Percentiles rank a stretch among this genome's conserved stretches.
Evolutionary conservation across 805 yeast genomes (phyloP).

Genomic region (Limtongia smithiae): DNA sequence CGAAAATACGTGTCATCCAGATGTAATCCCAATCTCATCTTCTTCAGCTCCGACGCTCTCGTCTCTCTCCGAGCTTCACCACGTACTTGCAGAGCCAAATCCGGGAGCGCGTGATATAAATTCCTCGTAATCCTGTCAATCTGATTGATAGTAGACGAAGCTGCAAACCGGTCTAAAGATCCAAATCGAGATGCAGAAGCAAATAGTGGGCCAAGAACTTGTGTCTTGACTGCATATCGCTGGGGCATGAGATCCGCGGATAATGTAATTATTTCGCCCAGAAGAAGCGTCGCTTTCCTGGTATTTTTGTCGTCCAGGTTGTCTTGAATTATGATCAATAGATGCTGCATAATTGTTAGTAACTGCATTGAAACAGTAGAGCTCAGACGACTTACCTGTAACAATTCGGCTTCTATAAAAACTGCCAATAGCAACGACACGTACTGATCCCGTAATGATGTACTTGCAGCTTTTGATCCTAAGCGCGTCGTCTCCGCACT

Average conservation of each 20-base stretch:
- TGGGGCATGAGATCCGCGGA: slow-evolving; percentile 55
- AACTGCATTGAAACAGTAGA: no score
- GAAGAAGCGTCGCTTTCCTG: slow-evolving; percentile 59
- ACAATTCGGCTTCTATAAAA: slow-evolving; percentile 41
- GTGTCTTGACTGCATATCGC: slow-evolving; percentile 37
- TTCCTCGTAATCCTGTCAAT: slow-evolving; percentile 43
- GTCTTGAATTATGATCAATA: slow-evolving; percentile 23
- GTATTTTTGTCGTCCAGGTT: slow-evolving; percentile 43
- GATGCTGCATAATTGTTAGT: background rate
- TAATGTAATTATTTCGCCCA: slow-evolving; percentile 59
- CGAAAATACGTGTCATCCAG: slow-evolving; percentile 68
- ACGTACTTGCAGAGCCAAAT: slow-evolving; percentile 3
- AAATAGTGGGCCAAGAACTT: slow-evolving; percentile 32
- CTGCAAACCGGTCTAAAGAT: slow-evolving; percentile 30
- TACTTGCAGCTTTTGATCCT: background rate
- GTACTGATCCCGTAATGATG: slow-evolving; percentile 51
- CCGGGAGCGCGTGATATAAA: slow-evolving; percentile 27
- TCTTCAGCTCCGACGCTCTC: slow-evolving; percentile 24
- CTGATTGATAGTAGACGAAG: slow-evolving; percentile 45
- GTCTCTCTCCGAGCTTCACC: slow-evolving; percentile 8
- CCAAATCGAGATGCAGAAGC: slow-evolving; percentile 30
- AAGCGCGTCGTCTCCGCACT: slow-evolving; percentile 1
- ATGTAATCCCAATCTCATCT: slow-evolving; percentile 38
- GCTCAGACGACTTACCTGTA: no score
- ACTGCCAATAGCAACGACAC: slow-evolving; percentile 57